A percentile compares a stretch with the other conserved stretches of the same genome.
phyloP scores from a whole-genome alignment of 1,139 yeast species.

The Blastobotrys buckinghamii region DNA sequence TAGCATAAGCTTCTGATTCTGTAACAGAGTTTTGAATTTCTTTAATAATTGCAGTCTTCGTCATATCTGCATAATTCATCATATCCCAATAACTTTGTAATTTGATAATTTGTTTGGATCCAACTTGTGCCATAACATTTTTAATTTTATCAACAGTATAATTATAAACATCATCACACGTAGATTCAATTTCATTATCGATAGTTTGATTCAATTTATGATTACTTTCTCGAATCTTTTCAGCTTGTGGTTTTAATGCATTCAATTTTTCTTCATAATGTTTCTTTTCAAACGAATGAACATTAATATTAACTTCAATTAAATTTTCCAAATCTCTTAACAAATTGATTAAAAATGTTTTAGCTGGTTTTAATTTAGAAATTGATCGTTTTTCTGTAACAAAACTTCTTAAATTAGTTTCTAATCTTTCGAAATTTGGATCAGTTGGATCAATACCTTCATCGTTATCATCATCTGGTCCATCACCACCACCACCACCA shows the following conservation, averaged over 20 bases:
- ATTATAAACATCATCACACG: slow-evolving; percentile 55
- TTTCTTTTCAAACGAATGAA: slow-evolving; percentile 42
- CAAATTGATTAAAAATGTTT: slow-evolving; percentile 68
- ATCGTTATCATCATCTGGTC: slow-evolving; percentile 32
- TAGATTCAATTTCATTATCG: slow-evolving; percentile 55
- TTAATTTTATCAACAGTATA: slow-evolving; percentile 51
- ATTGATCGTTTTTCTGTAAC: slow-evolving; percentile 83
- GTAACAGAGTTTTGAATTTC: slow-evolving; percentile 59
- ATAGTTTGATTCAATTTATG: slow-evolving; percentile 53
- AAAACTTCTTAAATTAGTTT: slow-evolving; percentile 78
- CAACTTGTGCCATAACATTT: slow-evolving; percentile 49
- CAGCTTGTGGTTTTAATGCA: slow-evolving; percentile 48
- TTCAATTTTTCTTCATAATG: slow-evolving; percentile 40
- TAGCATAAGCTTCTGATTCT: slow-evolving; percentile 64
- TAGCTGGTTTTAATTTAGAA: slow-evolving; percentile 89
- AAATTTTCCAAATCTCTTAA: slow-evolving; percentile 59
- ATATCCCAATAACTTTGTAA: slow-evolving; percentile 62
- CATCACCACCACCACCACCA: slow-evolving; percentile 39
- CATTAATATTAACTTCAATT: slow-evolving; percentile 53
- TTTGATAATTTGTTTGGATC: slow-evolving; percentile 50
- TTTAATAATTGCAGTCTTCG: slow-evolving; percentile 63
- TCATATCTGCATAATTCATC: slow-evolving; percentile 62
- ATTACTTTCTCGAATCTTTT: slow-evolving; percentile 48
- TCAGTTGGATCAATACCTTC: slow-evolving; percentile 30
- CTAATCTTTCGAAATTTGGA: slow-evolving; percentile 62